Conservation (phyloP, 2,329 filamentous ascomycete genomes). For the Diaporthe australafricana region DNA sequence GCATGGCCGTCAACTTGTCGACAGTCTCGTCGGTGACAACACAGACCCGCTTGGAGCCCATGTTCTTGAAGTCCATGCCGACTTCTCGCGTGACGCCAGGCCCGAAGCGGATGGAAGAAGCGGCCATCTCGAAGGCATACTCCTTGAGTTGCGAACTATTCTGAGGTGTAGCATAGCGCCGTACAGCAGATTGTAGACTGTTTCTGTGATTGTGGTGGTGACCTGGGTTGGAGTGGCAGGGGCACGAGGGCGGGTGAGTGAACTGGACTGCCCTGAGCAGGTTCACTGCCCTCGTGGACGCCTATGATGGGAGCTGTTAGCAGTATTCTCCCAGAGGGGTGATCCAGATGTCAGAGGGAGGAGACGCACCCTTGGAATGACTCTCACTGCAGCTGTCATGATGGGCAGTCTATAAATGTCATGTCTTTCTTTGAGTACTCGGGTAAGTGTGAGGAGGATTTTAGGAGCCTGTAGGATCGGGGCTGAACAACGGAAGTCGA, state of each 20-base stretch:
- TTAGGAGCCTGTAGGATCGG: neutral
- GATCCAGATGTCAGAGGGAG: too few relatives aligned
- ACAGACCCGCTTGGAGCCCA: constrained; percentile 87
- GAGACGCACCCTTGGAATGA: constrained; percentile 50
- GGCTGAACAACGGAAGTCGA: neutral
- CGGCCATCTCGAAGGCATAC: constrained; percentile 99
- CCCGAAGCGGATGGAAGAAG: constrained; percentile 93
- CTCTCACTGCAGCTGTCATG: constrained; percentile 49
- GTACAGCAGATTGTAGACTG: constrained; percentile 38
- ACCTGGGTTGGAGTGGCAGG: constrained; percentile 90
- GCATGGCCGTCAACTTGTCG: constrained; percentile 86
- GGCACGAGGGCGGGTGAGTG: constrained; percentile 87
- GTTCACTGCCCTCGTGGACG: constrained; percentile 73
- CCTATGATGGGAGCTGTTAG: constrained; percentile 49
- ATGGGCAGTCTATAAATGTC: neutral
- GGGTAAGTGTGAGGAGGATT: neutral
- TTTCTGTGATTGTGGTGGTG: constrained; percentile 77
- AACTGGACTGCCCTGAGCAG: constrained; percentile 92
- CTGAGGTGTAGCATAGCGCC: constrained; percentile 79
- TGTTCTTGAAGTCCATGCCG: constrained; percentile 96
- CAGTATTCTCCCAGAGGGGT: neutral
- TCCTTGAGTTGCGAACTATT: constrained; percentile 83
- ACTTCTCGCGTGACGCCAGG: constrained; percentile 95
- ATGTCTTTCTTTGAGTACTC: neutral
- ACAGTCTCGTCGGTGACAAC: constrained; percentile 93